These are phyloP conservation scores for Kwoniella europaea DNA, from an alignment of 768 basidiomycete species.

Conservation along the genomic window DNA sequence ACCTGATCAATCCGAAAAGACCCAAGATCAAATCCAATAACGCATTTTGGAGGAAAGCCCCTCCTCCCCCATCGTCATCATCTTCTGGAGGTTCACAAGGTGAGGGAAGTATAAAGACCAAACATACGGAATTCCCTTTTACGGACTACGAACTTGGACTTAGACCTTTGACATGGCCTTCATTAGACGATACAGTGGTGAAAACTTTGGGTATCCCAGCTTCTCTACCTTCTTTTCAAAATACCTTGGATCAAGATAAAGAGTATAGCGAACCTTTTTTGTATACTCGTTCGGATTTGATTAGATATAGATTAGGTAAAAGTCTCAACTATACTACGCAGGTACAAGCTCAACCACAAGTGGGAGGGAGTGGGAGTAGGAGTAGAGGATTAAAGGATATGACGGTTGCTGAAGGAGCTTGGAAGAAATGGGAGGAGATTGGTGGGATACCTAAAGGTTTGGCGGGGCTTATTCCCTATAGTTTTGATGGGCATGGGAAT, in stretches of 20 bases:
- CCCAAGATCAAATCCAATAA: slow-evolving; percentile 7
- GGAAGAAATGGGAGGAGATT: slow-evolving; percentile 27
- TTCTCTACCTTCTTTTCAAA: neutral
- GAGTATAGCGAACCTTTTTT: neutral
- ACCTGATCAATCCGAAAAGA: neutral
- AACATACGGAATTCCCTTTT: slow-evolving; percentile 1
- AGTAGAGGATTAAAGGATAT: neutral
- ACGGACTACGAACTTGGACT: slow-evolving; percentile 3
- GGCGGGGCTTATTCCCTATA: slow-evolving; percentile 1
- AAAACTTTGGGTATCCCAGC: slow-evolving; percentile 12
- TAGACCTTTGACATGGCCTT: slow-evolving; percentile 1
- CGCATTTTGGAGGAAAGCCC: slow-evolving; percentile 12
- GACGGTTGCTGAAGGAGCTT: slow-evolving; percentile 16
- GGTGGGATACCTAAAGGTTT: slow-evolving; percentile 12
- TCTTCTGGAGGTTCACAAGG: neutral
- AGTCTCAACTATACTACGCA: neutral
- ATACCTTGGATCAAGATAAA: neutral
- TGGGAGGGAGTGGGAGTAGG: neutral
- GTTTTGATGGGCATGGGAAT: slow-evolving; percentile 10
- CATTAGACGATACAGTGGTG: neutral
- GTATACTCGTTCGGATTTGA: slow-evolving; percentile 11
- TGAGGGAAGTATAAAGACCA: neutral
- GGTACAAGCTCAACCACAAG: neutral
- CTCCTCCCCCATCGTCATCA: neutral
- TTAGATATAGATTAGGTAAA: slow-evolving; percentile 1